Percentiles rank a stretch among this genome's conserved stretches.
Conservation (phyloP, 1,139 yeast genomes). For the Torulaspora globosa region DNA sequence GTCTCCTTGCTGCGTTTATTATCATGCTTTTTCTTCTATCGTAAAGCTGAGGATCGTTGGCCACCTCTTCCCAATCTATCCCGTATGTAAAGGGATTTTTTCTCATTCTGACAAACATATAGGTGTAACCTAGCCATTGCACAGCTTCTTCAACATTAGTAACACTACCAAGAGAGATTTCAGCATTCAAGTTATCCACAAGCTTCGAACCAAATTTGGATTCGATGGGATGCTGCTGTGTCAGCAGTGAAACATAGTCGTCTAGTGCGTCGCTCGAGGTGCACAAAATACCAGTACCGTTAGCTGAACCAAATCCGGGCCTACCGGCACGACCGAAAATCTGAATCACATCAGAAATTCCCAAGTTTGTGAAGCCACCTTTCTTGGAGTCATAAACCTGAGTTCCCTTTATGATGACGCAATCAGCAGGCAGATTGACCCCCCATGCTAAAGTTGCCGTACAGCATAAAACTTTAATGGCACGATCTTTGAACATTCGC, state of each 20-base stretch:
- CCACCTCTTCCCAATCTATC: constrained; percentile 80
- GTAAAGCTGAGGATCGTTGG: constrained; percentile 76
- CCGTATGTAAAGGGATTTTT: constrained; percentile 93
- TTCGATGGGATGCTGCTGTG: constrained; percentile 97
- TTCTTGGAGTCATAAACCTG: constrained; percentile 91
- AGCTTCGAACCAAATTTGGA: constrained; percentile 72
- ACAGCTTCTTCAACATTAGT: constrained; percentile 93
- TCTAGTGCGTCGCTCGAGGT: constrained; percentile 79
- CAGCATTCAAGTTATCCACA: constrained; percentile 92
- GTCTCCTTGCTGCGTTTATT: constrained; percentile 69
- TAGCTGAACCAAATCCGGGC: constrained; percentile 83
- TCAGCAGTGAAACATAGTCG: constrained; percentile 78
- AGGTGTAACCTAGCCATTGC: constrained; percentile 95
- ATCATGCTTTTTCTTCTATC: constrained; percentile 73
- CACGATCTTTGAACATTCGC: constrained; percentile 78
- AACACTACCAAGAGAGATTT: constrained; percentile 90
- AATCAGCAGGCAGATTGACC: constrained; percentile 97
- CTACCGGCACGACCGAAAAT: constrained; percentile 99
- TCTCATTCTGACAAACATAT: constrained; percentile 89
- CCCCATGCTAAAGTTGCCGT: constrained; percentile 99
- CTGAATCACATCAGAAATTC: constrained; percentile 94
- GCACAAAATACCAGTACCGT: constrained; percentile 88
- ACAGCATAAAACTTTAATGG: constrained; percentile 85
- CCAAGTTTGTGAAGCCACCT: constrained; percentile 91
- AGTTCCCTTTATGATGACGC: constrained; percentile 93